Evolutionary conservation across 768 basidiomycete species (phyloP).

Genomic region (Ephemerocybe angulata): DNA sequence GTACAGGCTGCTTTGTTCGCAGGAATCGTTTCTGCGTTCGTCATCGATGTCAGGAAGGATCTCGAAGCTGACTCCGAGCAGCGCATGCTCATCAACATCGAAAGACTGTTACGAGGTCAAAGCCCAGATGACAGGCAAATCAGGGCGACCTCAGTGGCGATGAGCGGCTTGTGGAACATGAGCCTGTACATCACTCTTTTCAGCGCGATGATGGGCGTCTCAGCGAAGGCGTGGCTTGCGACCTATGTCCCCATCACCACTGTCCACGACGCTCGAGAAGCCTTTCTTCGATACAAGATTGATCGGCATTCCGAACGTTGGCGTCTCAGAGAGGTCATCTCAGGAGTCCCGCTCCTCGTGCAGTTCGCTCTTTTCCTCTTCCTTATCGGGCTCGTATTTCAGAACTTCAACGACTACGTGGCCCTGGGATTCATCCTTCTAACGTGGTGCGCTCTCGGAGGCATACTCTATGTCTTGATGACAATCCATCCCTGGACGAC

Average conservation of each 20-base stretch:
- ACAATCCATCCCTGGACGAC: background rate
- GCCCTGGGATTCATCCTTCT: background rate
- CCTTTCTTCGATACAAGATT: conserved; percentile 15
- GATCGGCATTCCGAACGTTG: conserved; percentile 15
- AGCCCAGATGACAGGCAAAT: conserved; percentile 4
- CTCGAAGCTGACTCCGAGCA: conserved; percentile 16
- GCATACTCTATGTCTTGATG: background rate
- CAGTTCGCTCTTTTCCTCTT: conserved; percentile 16
- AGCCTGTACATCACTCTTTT: conserved; percentile 22
- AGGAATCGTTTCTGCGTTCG: conserved; percentile 17
- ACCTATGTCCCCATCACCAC: conserved; percentile 14
- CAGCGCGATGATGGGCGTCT: conserved; percentile 24
- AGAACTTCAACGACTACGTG: background rate
- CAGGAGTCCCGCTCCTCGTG: conserved; percentile 13
- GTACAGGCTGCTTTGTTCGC: conserved; percentile 20
- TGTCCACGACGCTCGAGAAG: conserved; percentile 14
- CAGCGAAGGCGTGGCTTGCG: conserved; percentile 20
- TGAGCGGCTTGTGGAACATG: conserved; percentile 23
- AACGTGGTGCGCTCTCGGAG: background rate
- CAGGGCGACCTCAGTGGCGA: conserved; percentile 13
- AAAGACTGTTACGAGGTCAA: background rate
- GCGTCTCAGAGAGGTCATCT: conserved; percentile 14
- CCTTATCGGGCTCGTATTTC: conserved; percentile 14
- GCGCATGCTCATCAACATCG: conserved; percentile 11
- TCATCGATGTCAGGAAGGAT: conserved; percentile 17